A percentile compares a stretch with the other conserved stretches of the same genome.
Conservation (phyloP, 2,329 filamentous ascomycete genomes). For the Rutstroemia sydowiana region DNA sequence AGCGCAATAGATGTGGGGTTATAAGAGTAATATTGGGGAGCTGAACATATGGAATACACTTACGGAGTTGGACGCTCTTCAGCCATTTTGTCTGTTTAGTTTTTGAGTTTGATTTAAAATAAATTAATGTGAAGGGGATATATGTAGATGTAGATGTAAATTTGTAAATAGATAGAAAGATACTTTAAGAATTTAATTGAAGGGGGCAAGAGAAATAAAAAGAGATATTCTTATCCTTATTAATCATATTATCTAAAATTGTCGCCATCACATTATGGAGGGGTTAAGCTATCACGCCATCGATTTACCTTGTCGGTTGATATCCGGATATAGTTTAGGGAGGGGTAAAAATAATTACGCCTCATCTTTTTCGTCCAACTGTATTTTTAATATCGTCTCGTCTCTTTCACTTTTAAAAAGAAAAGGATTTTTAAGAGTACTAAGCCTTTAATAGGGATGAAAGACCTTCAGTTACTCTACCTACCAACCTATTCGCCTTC, state of each 20-base stretch:
- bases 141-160: background rate
- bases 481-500: too few species aligned
- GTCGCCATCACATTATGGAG: conserved; percentile 7
- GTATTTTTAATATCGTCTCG: too few species aligned
- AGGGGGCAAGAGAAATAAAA: background rate
- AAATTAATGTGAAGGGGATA: background rate
- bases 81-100: conserved; percentile 13
- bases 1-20: too few species aligned
- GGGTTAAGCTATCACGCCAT: conserved; percentile 5
- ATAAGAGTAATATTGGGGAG: background rate
- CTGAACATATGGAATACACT: conserved; percentile 3
- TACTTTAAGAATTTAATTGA: background rate
- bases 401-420: too few species aligned
- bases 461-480: too few species aligned
- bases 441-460: too few species aligned
- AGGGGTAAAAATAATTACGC: background rate
- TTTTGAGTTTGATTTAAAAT: background rate
- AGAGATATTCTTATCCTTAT: background rate
- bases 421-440: too few species aligned
- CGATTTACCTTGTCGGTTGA: background rate
- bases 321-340: conserved; percentile 6
- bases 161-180: background rate
- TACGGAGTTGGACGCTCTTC: conserved; percentile 16
- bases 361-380: too few species aligned
- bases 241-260: conserved; percentile 3